phyloP scores from a whole-genome alignment of 306 rosid species.

The Albizia julibrissin region DNA sequence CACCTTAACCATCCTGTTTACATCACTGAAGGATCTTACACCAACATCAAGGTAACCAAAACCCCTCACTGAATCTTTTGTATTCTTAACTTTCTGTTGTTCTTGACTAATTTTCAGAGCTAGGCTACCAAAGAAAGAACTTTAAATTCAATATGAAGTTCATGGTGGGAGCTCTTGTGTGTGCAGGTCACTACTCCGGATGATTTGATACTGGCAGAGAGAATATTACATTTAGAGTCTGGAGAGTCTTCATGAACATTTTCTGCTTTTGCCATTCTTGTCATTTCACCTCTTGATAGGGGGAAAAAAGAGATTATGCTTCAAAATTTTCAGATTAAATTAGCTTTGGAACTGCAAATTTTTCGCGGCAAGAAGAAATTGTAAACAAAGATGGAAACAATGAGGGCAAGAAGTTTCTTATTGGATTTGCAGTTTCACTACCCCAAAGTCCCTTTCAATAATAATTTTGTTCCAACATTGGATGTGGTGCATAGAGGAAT shows the following conservation, averaged over 20 bases:
- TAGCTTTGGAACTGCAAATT: conserved; percentile 1
- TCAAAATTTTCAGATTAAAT: not conserved
- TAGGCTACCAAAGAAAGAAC: not conserved
- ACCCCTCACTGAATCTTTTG: not conserved
- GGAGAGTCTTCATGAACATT: conserved; percentile 23
- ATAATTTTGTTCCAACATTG: not conserved
- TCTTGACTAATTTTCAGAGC: conserved; percentile 5
- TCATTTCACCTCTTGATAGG: conserved; percentile 26
- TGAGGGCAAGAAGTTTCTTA: not conserved
- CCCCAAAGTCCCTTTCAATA: not conserved
- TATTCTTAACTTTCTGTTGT: not conserved
- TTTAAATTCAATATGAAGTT: conserved; percentile 19
- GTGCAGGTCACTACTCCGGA: conserved; percentile 97
- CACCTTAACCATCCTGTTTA: conserved; percentile 83
- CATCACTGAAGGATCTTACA: conserved; percentile 89
- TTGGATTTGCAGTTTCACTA: not conserved
- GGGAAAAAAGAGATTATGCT: not conserved
- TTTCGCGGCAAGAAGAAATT: not conserved
- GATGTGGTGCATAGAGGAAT: not conserved
- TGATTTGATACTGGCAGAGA: conserved; percentile 86
- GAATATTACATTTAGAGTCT: conserved; percentile 62
- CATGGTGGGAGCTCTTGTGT: conserved; percentile 34
- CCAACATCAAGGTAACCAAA: conserved; percentile 85
- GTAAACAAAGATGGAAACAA: not conserved
- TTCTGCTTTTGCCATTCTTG: not conserved